These are phyloP conservation scores for Haplosporangium sp. DNA, from an alignment of 371 early-diverging fungal genomes.

Conservation along the genomic window DNA sequence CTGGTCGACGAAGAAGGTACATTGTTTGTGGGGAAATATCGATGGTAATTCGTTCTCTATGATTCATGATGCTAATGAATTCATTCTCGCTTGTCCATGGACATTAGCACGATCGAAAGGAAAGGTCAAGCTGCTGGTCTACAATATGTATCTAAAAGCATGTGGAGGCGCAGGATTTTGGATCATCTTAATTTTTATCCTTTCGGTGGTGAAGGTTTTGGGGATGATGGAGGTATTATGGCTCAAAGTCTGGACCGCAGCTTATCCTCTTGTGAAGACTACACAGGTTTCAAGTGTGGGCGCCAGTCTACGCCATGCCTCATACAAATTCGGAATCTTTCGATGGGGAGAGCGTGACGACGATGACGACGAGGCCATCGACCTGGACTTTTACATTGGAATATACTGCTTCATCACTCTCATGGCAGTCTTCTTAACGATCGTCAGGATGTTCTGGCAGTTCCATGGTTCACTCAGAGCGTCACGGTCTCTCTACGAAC, in stretches of 20 bases:
- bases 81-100: neutral
- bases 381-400: constrained; percentile 48
- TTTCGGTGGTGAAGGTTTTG: constrained; percentile 17
- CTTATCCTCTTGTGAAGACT: too few relatives aligned
- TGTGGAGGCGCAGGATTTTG: constrained; percentile 49
- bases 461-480: constrained; percentile 62
- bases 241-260: constrained; percentile 42
- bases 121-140: constrained; percentile 42
- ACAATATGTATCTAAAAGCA: constrained; percentile 47
- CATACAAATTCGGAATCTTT: constrained; percentile 12
- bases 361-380: constrained; percentile 19
- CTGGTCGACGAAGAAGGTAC: constrained; percentile 52
- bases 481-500: constrained; percentile 60
- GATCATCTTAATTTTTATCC: constrained; percentile 32
- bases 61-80: neutral
- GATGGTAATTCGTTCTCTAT: too few relatives aligned
- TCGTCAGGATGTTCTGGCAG: constrained; percentile 54
- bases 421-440: constrained; percentile 42
- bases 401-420: constrained; percentile 50
- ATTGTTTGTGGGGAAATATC: neutral
- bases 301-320: neutral
- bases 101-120: constrained; percentile 34
- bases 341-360: neutral
- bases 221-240: constrained; percentile 38
- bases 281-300: too few relatives aligned